Percentiles rank a stretch among this genome's conserved stretches.
Conservation (phyloP, 257 asterid genomes). For the Sherardia arvensis region DNA sequence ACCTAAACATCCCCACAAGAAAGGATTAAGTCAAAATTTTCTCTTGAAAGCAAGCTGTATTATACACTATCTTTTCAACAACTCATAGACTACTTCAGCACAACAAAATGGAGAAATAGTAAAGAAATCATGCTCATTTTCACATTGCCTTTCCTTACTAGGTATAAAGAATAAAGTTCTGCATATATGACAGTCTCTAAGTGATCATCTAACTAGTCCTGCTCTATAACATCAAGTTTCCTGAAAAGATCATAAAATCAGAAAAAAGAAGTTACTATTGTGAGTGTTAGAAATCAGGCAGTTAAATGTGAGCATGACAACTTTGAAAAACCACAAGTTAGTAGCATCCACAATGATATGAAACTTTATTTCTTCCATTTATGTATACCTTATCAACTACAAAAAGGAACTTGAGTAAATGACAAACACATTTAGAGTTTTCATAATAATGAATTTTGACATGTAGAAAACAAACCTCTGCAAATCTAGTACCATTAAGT, state of each 20-base stretch:
- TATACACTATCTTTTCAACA: neutral
- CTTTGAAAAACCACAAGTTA: neutral
- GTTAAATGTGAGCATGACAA: neutral
- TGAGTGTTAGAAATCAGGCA: neutral
- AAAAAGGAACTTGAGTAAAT: constrained; percentile 22
- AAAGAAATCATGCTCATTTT: neutral
- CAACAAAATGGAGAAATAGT: neutral
- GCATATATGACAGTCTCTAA: neutral
- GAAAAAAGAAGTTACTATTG: neutral
- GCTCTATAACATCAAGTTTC: neutral
- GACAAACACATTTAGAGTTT: constrained; percentile 18
- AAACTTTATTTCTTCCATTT: constrained; percentile 28
- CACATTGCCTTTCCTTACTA: neutral
- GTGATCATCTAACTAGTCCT: neutral
- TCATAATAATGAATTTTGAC: constrained; percentile 23
- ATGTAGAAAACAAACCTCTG: constrained; percentile 20
- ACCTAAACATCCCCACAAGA: neutral
- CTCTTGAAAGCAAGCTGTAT: neutral
- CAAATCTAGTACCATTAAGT: constrained; percentile 40
- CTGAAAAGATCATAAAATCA: neutral
- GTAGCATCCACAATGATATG: constrained; percentile 8
- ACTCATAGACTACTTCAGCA: neutral
- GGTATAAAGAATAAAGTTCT: neutral
- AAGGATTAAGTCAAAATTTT: neutral
- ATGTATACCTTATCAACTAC: constrained; percentile 23